Percentiles rank a stretch among this genome's conserved stretches.
Conservation (phyloP, 179 eudicot genomes). For the Spinacia oleracea region DNA sequence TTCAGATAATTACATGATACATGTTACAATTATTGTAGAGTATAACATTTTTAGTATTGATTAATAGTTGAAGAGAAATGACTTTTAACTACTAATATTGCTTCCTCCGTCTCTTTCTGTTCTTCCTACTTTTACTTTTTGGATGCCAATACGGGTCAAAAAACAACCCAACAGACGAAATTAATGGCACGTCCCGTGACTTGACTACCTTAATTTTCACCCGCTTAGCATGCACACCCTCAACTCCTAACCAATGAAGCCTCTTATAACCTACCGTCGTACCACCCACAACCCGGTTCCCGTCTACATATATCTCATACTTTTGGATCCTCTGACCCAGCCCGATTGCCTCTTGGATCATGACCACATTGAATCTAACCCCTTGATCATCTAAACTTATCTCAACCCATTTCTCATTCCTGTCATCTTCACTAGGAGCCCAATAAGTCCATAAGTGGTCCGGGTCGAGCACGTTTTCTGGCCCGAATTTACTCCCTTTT, state of each 20-base stretch:
- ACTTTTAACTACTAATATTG: too few species aligned
- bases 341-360: slow-evolving; percentile 87
- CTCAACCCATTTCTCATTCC: slow-evolving; percentile 60
- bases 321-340: slow-evolving; percentile 75
- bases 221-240: slow-evolving; percentile 42
- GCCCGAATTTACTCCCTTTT: slow-evolving; percentile 48
- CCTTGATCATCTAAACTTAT: slow-evolving; percentile 31
- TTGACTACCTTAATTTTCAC: slow-evolving; percentile 50
- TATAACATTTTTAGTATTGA: too few species aligned
- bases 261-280: slow-evolving; percentile 82
- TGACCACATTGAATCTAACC: slow-evolving; percentile 66
- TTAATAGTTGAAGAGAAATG: too few species aligned
- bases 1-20: slow-evolving; percentile 16
- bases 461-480: slow-evolving; percentile 55
- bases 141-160: slow-evolving; percentile 79
- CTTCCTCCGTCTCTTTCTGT: too few species aligned
- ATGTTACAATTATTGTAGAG: too few species aligned
- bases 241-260: slow-evolving; percentile 65
- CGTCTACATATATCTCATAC: slow-evolving; percentile 69
- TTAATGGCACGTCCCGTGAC: slow-evolving; percentile 65
- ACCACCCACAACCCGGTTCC: slow-evolving; percentile 44
- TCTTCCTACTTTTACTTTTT: background rate
- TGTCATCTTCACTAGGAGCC: slow-evolving; percentile 59
- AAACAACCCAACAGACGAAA: slow-evolving; percentile 84
- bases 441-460: slow-evolving; percentile 93